These are phyloP conservation scores for Aureobasidium pullulans DNA, from an alignment of 2,329 filamentous ascomycete species.

Conservation along the genomic window DNA sequence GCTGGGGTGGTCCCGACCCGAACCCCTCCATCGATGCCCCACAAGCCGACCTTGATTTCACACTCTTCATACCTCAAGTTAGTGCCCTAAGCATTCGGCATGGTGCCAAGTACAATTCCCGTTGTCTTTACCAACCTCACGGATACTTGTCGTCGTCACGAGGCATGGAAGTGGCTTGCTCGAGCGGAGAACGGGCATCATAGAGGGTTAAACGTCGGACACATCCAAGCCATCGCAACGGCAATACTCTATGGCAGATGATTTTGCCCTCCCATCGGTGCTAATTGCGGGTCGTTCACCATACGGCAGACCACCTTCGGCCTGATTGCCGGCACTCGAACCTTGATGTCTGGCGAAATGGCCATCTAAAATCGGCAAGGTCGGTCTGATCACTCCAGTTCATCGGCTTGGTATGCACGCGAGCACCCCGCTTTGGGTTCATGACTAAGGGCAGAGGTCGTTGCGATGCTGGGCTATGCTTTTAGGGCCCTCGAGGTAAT, in stretches of 20 bases:
- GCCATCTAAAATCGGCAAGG: neutral
- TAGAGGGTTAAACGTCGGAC: neutral
- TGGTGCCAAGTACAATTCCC: slow-evolving; percentile 2
- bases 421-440: slow-evolving; percentile 3
- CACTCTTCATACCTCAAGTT: neutral
- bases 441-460: neutral
- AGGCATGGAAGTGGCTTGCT: neutral
- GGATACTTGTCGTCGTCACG: neutral
- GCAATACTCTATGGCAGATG: slow-evolving; percentile 1
- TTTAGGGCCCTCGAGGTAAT: neutral
- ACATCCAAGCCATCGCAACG: neutral
- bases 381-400: neutral
- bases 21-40: neutral
- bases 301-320: neutral
- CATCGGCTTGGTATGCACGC: neutral
- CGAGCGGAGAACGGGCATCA: neutral
- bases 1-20: neutral
- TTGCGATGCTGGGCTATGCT: neutral
- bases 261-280: neutral
- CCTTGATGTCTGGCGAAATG: neutral
- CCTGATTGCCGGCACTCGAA: neutral
- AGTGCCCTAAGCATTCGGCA: neutral
- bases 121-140: slow-evolving; percentile 6
- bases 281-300: neutral
- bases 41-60: neutral